Conservation (phyloP, 192 early-diverging fungal genomes). For the Coemansia sp. region DNA sequence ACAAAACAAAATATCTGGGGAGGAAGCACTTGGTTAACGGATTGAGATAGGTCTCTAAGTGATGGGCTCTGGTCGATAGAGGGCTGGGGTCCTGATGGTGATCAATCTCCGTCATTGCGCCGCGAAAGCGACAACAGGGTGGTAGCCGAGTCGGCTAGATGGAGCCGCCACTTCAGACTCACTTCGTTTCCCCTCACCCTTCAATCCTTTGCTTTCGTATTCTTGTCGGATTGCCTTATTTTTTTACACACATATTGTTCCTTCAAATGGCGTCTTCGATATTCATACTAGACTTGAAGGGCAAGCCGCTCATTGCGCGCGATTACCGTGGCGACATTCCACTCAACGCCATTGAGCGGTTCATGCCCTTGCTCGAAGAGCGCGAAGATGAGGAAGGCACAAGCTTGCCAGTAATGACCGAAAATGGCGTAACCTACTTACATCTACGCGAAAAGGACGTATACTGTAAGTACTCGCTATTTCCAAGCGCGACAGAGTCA, state of each 20-base stretch:
- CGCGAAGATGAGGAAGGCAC: constrained; percentile 93
- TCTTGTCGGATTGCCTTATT: neutral
- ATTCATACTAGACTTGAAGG: constrained; percentile 97
- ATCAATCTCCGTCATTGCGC: no score
- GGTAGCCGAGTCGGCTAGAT: neutral
- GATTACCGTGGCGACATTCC: constrained; percentile 99
- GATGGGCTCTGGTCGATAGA: no score
- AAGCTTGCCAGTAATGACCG: constrained; percentile 87
- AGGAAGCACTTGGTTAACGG: no score
- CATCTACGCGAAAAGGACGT: constrained; percentile 96
- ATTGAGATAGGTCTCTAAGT: no score
- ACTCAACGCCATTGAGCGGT: constrained; percentile 93
- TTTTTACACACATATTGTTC: neutral
- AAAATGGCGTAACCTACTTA: constrained; percentile 94
- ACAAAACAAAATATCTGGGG: no score
- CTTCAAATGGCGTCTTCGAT: constrained; percentile 69
- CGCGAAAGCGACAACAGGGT: neutral
- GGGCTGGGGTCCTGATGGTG: no score
- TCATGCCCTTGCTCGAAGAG: constrained; percentile 94
- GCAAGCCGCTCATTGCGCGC: constrained; percentile 97
- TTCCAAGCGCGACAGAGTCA: neutral
- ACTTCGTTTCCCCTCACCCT: neutral
- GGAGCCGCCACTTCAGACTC: neutral
- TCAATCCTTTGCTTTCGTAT: neutral
- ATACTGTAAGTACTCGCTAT: constrained; percentile 71